These are phyloP conservation scores for Hypomontagnella monticulosa DNA, from an alignment of 495 filamentous ascomycete genomes.

Conservation along the genomic window DNA sequence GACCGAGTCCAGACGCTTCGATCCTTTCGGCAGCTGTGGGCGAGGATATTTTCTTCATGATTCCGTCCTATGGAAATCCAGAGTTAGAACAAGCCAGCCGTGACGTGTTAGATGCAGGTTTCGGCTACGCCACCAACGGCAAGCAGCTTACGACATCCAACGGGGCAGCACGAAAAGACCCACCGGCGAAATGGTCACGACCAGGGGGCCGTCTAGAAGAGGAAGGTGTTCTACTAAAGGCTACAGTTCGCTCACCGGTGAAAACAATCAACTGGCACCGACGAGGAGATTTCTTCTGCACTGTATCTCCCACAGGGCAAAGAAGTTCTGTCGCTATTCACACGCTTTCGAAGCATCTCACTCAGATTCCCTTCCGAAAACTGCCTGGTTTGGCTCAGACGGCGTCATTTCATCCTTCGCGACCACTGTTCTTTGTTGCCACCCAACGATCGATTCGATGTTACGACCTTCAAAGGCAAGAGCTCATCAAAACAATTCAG, in stretches of 20 bases:
- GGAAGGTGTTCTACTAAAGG: slow-evolving; percentile 77
- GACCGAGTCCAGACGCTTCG: slow-evolving; percentile 80
- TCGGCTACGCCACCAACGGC: slow-evolving; percentile 83
- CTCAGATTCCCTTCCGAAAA: slow-evolving; percentile 93
- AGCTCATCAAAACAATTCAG: slow-evolving; percentile 88
- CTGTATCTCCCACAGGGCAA: slow-evolving; percentile 82
- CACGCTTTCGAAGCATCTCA: slow-evolving; percentile 91
- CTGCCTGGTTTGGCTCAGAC: slow-evolving; percentile 85
- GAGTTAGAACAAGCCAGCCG: slow-evolving; percentile 77
- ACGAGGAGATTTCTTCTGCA: slow-evolving; percentile 92
- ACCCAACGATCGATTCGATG: slow-evolving; percentile 90
- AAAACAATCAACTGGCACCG: slow-evolving; percentile 97
- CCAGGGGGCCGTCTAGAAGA: slow-evolving; percentile 77
- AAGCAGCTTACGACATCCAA: slow-evolving; percentile 62
- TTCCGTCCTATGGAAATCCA: slow-evolving; percentile 74
- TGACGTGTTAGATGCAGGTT: slow-evolving; percentile 84
- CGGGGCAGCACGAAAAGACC: slow-evolving; percentile 72
- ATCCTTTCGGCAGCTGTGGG: slow-evolving; percentile 85
- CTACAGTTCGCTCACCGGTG: slow-evolving; percentile 80
- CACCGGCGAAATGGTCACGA: slow-evolving; percentile 82
- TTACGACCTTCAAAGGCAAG: slow-evolving; percentile 90
- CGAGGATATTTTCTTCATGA: slow-evolving; percentile 84
- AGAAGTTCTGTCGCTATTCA: slow-evolving; percentile 92
- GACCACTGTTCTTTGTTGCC: slow-evolving; percentile 93
- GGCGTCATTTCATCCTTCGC: slow-evolving; percentile 91